Conservation (phyloP, 257 asterid species). For the Primulina eburnea region DNA sequence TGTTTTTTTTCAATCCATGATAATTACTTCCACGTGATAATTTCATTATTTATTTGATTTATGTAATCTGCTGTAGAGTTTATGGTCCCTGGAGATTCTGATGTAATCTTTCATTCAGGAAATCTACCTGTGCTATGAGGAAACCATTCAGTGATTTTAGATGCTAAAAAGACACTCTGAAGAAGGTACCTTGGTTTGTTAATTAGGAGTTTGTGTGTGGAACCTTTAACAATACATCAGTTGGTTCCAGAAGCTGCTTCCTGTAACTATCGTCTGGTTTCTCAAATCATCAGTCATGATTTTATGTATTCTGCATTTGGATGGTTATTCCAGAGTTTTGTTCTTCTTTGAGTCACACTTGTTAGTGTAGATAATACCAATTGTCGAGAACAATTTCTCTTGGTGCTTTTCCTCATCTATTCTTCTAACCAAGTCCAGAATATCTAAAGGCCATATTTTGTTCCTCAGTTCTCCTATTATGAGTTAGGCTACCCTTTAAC, state of each 20-base stretch:
- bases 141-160: conserved; percentile 86
- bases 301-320: conserved; percentile 15
- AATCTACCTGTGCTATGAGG: conserved; percentile 76
- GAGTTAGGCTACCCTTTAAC: conserved; percentile 2
- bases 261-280: conserved; percentile 1
- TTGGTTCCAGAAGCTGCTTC: conserved; percentile 20
- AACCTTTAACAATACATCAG: conserved; percentile 32
- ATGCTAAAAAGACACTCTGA: conserved; percentile 80
- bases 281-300: conserved; percentile 2
- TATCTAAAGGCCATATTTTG: conserved; percentile 5
- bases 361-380: background rate
- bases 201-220: conserved; percentile 62
- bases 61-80: conserved; percentile 24
- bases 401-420: background rate
- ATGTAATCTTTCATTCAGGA: conserved; percentile 90
- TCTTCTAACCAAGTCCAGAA: background rate
- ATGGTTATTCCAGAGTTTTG: background rate
- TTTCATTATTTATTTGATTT: conserved; percentile 20
- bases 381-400: background rate
- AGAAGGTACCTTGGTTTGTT: conserved; percentile 98
- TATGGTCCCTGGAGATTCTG: conserved; percentile 71
- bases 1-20: conserved; percentile 20
- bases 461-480: conserved; percentile 7
- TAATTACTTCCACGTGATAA: conserved; percentile 15
- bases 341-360: background rate